Evolutionary conservation across 2,329 filamentous ascomycete species (phyloP).

Genomic region (Colletotrichum graminicola): DNA sequence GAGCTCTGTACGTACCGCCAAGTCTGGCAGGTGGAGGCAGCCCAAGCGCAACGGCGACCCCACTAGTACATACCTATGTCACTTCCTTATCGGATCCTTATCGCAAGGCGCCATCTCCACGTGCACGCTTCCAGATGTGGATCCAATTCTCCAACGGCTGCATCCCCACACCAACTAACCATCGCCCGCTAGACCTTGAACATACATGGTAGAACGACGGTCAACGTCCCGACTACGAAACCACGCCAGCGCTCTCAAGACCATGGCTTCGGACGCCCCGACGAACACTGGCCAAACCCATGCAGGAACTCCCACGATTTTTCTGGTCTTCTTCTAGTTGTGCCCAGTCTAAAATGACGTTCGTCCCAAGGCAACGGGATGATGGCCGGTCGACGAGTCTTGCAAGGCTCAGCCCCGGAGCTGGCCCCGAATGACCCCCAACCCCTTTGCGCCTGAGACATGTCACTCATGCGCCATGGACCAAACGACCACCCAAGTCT

Average conservation of each 20-base stretch:
- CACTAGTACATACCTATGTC: neutral
- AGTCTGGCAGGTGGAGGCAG: conserved; percentile 28
- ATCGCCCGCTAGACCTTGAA: neutral
- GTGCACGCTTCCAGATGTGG: neutral
- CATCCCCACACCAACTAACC: neutral
- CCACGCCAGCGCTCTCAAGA: neutral
- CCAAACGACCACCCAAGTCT: conserved; percentile 39
- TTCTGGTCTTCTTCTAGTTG: conserved; percentile 24
- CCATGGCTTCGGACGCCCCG: neutral
- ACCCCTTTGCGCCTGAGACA: conserved; percentile 32
- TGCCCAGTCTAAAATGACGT: neutral
- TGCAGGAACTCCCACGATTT: no score
- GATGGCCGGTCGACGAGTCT: conserved; percentile 20
- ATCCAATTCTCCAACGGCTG: conserved; percentile 3
- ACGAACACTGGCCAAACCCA: neutral
- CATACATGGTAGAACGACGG: neutral
- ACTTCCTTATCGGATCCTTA: neutral
- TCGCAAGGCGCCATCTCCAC: conserved; percentile 6
- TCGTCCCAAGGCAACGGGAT: neutral
- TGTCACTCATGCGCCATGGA: conserved; percentile 39
- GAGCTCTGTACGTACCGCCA: conserved; percentile 12
- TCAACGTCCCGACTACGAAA: neutral
- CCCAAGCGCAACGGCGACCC: neutral
- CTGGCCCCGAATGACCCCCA: conserved; percentile 40
- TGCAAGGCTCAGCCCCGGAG: conserved; percentile 35